These are phyloP conservation scores for Diplodia scrobiculata DNA, from an alignment of 2,329 filamentous ascomycete genomes.

Conservation along the genomic window DNA sequence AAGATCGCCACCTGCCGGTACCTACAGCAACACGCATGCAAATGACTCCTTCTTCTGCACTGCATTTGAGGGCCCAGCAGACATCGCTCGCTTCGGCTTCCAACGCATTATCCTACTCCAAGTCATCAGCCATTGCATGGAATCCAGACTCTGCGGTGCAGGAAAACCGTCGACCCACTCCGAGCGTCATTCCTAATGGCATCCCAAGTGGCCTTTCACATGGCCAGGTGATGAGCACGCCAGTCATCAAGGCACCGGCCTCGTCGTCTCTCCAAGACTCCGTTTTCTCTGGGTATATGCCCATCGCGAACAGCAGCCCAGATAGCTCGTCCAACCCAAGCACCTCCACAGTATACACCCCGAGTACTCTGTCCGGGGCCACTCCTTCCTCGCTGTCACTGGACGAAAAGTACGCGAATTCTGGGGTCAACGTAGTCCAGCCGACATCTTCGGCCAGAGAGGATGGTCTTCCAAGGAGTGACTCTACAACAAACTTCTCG, in stretches of 20 bases:
- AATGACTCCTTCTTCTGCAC: background rate
- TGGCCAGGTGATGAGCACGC: background rate
- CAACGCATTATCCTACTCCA: slow-evolving; percentile 31
- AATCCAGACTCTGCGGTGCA: slow-evolving; percentile 27
- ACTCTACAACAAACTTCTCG: slow-evolving; percentile 45
- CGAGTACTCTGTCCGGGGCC: slow-evolving; percentile 16
- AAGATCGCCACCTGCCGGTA: slow-evolving; percentile 25
- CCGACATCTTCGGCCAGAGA: background rate
- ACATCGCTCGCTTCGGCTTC: slow-evolving; percentile 2
- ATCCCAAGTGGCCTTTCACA: background rate
- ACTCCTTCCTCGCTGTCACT: background rate
- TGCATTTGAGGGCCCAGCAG: slow-evolving; percentile 11
- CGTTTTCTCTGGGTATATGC: slow-evolving; percentile 1
- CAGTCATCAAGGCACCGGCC: background rate
- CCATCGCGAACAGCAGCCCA: slow-evolving; percentile 7
- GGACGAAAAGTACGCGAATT: slow-evolving; percentile 10
- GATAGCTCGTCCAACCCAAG: slow-evolving; percentile 19
- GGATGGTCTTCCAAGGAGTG: slow-evolving; percentile 34
- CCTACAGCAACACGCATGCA: slow-evolving; percentile 25
- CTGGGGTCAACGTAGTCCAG: background rate
- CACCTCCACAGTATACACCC: slow-evolving; percentile 21
- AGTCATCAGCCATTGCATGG: slow-evolving; percentile 35
- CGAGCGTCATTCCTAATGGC: background rate
- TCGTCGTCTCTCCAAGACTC: background rate
- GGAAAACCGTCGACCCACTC: background rate